Percentiles rank a stretch among this genome's conserved stretches.
These are phyloP conservation scores for Tricholoma terreum DNA, from an alignment of 768 basidiomycete genomes.

Conservation along the genomic window DNA sequence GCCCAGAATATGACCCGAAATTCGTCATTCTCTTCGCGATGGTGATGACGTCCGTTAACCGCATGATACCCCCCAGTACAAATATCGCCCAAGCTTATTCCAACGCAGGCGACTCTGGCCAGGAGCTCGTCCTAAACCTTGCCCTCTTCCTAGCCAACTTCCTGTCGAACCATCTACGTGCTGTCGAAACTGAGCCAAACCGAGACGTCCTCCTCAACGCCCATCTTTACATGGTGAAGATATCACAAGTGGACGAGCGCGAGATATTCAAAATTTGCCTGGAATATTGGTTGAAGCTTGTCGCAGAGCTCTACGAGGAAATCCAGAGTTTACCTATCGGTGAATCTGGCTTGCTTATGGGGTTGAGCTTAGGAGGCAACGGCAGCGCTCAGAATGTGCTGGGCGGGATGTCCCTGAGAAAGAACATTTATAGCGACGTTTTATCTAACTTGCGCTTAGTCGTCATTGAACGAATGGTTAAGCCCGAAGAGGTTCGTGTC, in stretches of 20 bases:
- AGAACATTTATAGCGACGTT: constrained; percentile 95
- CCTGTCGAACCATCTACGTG: constrained; percentile 86
- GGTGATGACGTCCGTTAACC: constrained; percentile 96
- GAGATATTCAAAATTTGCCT: constrained; percentile 99
- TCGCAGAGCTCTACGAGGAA: constrained; percentile 96
- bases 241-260: constrained; percentile 96
- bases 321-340: constrained; percentile 89
- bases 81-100: constrained; percentile 92
- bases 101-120: constrained; percentile 86
- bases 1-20: constrained; percentile 96
- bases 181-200: constrained; percentile 89
- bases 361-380: constrained; percentile 75
- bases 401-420: constrained; percentile 76
- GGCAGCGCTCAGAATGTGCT: constrained; percentile 64
- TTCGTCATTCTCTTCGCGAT: constrained; percentile 97
- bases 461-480: constrained; percentile 99
- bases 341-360: constrained; percentile 84
- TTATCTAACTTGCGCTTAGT: constrained; percentile 91
- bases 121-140: constrained; percentile 96
- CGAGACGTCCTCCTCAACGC: constrained; percentile 94
- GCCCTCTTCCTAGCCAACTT: constrained; percentile 98
- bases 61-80: constrained; percentile 94
- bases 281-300: constrained; percentile 96
- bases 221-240: constrained; percentile 97
- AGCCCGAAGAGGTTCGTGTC: constrained; percentile 87